Base-by-base conservation (phyloP, 129 eudicot genomes). In the Heracleum sosnowskyi region DNA sequence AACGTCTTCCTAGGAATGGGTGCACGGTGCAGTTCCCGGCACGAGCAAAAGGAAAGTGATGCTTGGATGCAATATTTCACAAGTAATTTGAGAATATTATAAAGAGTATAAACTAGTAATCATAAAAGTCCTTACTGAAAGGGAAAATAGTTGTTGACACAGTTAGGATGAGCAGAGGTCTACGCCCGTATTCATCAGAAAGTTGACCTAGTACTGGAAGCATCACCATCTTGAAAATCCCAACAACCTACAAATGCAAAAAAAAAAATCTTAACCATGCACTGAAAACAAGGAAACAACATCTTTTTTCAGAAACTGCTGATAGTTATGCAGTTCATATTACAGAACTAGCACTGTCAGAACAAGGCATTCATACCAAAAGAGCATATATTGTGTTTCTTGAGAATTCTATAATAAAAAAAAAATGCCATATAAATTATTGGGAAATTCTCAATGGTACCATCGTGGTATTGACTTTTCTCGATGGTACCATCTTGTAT, bases 141-240 rank as follows among this genome's bases (percentile, higher is more conserved):
- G 97, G 98, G 68, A 91, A 39, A 62, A 94, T 86, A 15, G 91
- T 86, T 29, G 98, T 93, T 0, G 98, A 93, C 64, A 94, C 83
- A 26, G 96, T 94, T 26, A 94, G 46, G 62, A 94, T 93, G 37
- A 94, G 98, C 63, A 94, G 84, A 7, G 98, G 98, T 85, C 91
- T 94, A 55, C 98, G 98, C 62, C 98, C 98, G 55, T 89, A 81
- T 33, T 94, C 98, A 77, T 94, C 98, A 20, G 98, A 82, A 82
- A 94, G 91, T 82, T 94, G 98, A 72, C 98, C 98, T 37, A 94
- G 79, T 71, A 94, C 83, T 28, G 98, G 98, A 76, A 94, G 93
- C 81, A 91, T 90, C 51, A 94, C 83, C 96, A 94, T 91, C 87
- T 94, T 94, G 89, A 91, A 94, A 42, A 94, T 85, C 77, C 98